A percentile compares a stretch with the other conserved stretches of the same genome.
These are phyloP conservation scores for Cladosporium velox DNA, from an alignment of 2,329 filamentous ascomycete genomes.

Conservation along the genomic window DNA sequence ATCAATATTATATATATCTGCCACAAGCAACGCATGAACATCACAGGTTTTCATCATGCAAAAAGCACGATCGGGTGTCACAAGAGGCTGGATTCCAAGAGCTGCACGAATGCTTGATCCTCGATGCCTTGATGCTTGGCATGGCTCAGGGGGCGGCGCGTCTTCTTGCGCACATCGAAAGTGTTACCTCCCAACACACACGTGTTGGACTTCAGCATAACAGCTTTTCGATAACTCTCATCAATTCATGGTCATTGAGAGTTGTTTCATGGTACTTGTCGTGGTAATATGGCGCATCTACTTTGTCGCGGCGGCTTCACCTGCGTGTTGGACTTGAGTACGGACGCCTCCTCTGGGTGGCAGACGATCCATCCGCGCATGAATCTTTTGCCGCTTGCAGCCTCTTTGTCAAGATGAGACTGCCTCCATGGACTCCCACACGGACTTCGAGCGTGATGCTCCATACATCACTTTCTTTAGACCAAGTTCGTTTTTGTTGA, in stretches of 20 bases:
- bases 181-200: neutral
- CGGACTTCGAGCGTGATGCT: too few species aligned
- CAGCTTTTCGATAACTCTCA: too few species aligned
- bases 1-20: neutral
- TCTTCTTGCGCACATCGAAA: neutral
- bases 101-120: neutral
- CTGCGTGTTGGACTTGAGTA: too few species aligned
- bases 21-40: neutral
- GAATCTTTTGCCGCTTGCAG: too few species aligned
- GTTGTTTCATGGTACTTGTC: too few species aligned
- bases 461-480: neutral
- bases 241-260: too few species aligned
- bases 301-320: neutral
- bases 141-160: neutral
- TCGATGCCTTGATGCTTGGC: neutral
- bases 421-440: neutral
- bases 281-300: too few species aligned
- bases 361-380: too few species aligned
- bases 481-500: neutral
- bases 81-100: neutral
- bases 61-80: neutral
- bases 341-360: too few species aligned
- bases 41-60: neutral
- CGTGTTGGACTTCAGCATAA: too few species aligned
- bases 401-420: neutral